Conservation (phyloP, 2,329 filamentous ascomycete species). For the Penicillium brevicompactum region DNA sequence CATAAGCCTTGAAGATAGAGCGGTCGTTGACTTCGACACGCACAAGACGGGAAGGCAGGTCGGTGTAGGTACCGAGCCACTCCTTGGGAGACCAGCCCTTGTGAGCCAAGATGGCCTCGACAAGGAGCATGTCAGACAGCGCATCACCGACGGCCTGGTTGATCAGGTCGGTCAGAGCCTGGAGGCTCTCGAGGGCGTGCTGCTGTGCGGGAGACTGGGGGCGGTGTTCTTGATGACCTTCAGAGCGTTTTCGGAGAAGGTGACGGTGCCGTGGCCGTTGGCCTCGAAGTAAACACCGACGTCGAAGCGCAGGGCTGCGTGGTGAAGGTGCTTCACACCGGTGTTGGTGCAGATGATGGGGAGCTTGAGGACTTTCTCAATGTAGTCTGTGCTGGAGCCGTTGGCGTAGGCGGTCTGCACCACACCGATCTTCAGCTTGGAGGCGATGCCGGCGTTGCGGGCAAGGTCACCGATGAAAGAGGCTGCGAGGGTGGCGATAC, state of each 20-base stretch:
- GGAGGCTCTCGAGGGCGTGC: constrained; percentile 81
- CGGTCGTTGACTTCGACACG: constrained; percentile 88
- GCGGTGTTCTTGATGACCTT: constrained; percentile 76
- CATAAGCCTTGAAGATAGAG: constrained; percentile 85
- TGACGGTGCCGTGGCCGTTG: constrained; percentile 94
- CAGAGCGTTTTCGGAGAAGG: constrained; percentile 85
- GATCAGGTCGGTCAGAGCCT: constrained; percentile 84
- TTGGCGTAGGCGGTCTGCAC: constrained; percentile 98
- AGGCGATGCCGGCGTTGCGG: constrained; percentile 73
- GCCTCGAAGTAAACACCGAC: constrained; percentile 98
- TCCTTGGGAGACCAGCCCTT: constrained; percentile 88
- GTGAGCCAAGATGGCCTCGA: constrained; percentile 94
- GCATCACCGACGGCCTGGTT: constrained; percentile 98
- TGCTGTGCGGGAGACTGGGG: constrained; percentile 88
- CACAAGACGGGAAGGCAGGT: constrained; percentile 93
- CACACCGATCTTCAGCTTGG: constrained; percentile 85
- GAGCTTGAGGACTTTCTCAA: constrained; percentile 82
- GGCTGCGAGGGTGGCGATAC: constrained; percentile 91
- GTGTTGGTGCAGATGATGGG: constrained; percentile 92
- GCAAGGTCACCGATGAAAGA: constrained; percentile 91
- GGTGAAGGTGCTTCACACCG: constrained; percentile 96
- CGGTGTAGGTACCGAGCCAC: constrained; percentile 90
- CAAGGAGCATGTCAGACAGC: constrained; percentile 91
- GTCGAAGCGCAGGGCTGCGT: constrained; percentile 92
- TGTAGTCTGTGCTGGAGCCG: constrained; percentile 88